Evolutionary conservation across 495 filamentous ascomycete genomes (phyloP).

Genomic region (Penicillium steckii): DNA sequence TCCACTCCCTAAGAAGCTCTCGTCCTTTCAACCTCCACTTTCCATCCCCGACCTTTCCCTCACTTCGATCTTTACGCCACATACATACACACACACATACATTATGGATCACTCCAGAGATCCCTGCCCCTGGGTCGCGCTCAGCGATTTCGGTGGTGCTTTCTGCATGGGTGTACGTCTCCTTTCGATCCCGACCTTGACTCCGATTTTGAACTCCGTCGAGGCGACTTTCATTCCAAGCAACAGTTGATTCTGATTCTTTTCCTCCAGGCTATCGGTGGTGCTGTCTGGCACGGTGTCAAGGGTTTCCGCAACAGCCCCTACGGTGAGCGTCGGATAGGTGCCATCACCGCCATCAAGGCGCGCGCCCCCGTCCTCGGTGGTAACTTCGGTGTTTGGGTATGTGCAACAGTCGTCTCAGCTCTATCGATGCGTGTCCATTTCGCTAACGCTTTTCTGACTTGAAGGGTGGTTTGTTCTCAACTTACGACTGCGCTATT

Average conservation of each 20-base stretch:
- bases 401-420: too few relatives aligned
- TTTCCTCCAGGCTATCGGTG: slow-evolving; percentile 62
- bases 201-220: too few relatives aligned
- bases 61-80: slow-evolving; percentile 4
- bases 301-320: slow-evolving; percentile 91
- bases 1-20: too few relatives aligned
- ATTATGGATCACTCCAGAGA: slow-evolving; percentile 92
- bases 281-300: slow-evolving; percentile 95
- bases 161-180: slow-evolving; percentile 92
- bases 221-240: neutral
- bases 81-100: slow-evolving; percentile 20
- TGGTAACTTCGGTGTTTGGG: slow-evolving; percentile 98
- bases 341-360: slow-evolving; percentile 95
- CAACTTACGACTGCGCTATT: slow-evolving; percentile 93
- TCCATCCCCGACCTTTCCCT: slow-evolving; percentile 5
- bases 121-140: slow-evolving; percentile 93
- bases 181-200: neutral
- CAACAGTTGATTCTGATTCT: slow-evolving; percentile 10
- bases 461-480: slow-evolving; percentile 57
- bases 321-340: slow-evolving; percentile 92
- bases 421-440: neutral
- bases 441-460: neutral
- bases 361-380: slow-evolving; percentile 92
- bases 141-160: slow-evolving; percentile 96
- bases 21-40: slow-evolving; percentile 4